phyloP scores from a whole-genome alignment of 306 rosid genomes.

The Mimosa bimucronata region DNA sequence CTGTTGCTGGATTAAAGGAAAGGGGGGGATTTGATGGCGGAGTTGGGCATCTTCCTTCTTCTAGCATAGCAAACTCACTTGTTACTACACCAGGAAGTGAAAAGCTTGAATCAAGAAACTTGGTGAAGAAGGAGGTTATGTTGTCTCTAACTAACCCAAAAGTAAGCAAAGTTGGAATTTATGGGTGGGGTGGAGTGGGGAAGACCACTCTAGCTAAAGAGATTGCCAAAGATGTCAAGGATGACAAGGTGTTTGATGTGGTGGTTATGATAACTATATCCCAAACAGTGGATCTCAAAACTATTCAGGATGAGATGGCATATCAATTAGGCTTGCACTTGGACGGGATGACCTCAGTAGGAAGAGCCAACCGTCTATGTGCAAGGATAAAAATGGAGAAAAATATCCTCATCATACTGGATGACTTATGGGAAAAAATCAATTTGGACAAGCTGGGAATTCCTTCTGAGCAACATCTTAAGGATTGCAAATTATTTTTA shows the following conservation, averaged over 20 bases:
- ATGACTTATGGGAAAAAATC: neutral
- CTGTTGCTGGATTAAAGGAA: neutral
- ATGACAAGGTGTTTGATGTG: neutral
- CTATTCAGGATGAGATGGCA: neutral
- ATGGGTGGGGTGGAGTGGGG: conserved; percentile 1
- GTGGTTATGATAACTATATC: neutral
- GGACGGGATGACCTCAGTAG: neutral
- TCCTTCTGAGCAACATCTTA: neutral
- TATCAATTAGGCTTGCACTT: neutral
- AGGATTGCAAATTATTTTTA: neutral
- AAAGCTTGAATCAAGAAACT: neutral
- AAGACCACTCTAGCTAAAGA: neutral
- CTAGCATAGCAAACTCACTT: neutral
- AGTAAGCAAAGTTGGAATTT: neutral
- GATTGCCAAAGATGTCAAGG: neutral
- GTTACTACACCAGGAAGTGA: neutral
- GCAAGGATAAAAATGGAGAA: neutral
- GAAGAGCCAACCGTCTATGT: neutral
- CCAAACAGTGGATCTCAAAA: neutral
- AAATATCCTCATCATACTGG: conserved; percentile 11
- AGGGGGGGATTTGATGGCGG: neutral
- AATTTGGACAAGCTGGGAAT: neutral
- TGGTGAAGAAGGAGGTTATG: neutral
- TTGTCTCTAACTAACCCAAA: neutral
- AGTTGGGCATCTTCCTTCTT: neutral